Percentiles rank a stretch among this genome's conserved stretches.
phyloP scores from a whole-genome alignment of 306 rosid genomes.

The Pyrus communis region DNA sequence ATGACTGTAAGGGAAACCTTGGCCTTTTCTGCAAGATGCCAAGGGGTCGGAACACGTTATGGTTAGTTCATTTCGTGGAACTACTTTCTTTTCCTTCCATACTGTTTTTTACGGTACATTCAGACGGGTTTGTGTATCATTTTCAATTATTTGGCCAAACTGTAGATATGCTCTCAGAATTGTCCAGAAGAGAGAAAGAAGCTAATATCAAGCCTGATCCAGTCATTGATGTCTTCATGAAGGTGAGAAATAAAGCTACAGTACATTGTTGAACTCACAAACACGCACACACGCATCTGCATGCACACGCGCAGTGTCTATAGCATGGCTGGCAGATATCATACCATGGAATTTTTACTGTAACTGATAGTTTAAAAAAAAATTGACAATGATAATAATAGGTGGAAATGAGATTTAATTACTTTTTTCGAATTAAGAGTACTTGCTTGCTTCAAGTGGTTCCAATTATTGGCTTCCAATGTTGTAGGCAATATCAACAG shows the following conservation, averaged over 20 bases:
- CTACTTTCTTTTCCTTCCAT: background rate
- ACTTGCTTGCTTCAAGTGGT: background rate
- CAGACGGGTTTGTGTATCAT: background rate
- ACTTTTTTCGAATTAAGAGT: background rate
- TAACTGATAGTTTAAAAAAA: background rate
- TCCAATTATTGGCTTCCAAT: background rate
- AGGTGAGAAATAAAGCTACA: slow-evolving; percentile 14
- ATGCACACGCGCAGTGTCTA: background rate
- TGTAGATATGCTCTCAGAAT: slow-evolving; percentile 37
- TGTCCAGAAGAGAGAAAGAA: slow-evolving; percentile 39
- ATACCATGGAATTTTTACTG: background rate
- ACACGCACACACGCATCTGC: no score
- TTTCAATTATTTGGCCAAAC: background rate
- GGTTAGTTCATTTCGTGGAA: slow-evolving; percentile 13
- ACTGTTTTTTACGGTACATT: background rate
- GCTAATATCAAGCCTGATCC: slow-evolving; percentile 45
- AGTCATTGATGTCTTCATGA: slow-evolving; percentile 44
- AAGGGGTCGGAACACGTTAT: slow-evolving; percentile 40
- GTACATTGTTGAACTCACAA: background rate
- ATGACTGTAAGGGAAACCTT: slow-evolving; percentile 49
- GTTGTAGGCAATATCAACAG: slow-evolving; percentile 29
- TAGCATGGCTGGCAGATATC: background rate
- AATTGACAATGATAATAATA: background rate
- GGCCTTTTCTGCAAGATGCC: slow-evolving; percentile 48
- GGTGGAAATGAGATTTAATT: background rate